These are phyloP conservation scores for Colletotrichum zoysiae DNA, from an alignment of 2,329 filamentous ascomycete species.

Conservation along the genomic window DNA sequence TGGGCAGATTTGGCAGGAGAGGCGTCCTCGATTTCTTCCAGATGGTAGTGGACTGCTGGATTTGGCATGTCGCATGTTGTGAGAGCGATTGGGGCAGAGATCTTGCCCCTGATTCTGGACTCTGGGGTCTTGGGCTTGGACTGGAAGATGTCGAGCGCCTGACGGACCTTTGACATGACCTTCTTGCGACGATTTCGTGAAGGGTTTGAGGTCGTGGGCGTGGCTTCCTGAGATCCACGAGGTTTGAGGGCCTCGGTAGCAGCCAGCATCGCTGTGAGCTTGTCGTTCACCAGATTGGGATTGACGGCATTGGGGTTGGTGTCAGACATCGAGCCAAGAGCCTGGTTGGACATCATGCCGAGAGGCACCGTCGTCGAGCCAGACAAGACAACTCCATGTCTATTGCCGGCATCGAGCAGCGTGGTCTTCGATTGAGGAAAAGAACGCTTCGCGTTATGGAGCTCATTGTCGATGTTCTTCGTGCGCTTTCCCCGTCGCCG, in stretches of 20 bases:
- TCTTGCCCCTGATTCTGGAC: conserved; percentile 35
- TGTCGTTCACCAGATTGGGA: conserved; percentile 50
- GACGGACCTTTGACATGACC: conserved; percentile 52
- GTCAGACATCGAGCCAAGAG: background rate
- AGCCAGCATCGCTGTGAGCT: conserved; percentile 53
- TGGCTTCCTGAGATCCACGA: conserved; percentile 25
- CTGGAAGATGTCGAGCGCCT: conserved; percentile 50
- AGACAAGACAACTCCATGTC: conserved; percentile 11
- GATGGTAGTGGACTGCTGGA: conserved; percentile 28
- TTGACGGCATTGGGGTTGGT: background rate
- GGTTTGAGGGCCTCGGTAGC: conserved; percentile 53
- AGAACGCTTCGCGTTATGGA: background rate
- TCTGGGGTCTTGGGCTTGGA: conserved; percentile 45
- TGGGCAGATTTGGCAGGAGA: conserved; percentile 49
- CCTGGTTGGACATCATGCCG: conserved; percentile 3
- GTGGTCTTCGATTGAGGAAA: conserved; percentile 37
- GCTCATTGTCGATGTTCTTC: conserved; percentile 9
- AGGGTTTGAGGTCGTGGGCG: conserved; percentile 44
- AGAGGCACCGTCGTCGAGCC: conserved; percentile 36
- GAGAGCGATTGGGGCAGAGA: conserved; percentile 31
- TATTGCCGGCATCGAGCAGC: conserved; percentile 21
- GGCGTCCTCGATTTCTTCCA: conserved; percentile 37
- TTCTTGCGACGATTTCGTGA: conserved; percentile 49
- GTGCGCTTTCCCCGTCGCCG: conserved; percentile 14
- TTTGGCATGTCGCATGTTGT: conserved; percentile 25